Evolutionary conservation across 306 rosid genomes (phyloP), one percentile per base, ranked within the genome.

Genomic region (Vicia faba): DNA sequence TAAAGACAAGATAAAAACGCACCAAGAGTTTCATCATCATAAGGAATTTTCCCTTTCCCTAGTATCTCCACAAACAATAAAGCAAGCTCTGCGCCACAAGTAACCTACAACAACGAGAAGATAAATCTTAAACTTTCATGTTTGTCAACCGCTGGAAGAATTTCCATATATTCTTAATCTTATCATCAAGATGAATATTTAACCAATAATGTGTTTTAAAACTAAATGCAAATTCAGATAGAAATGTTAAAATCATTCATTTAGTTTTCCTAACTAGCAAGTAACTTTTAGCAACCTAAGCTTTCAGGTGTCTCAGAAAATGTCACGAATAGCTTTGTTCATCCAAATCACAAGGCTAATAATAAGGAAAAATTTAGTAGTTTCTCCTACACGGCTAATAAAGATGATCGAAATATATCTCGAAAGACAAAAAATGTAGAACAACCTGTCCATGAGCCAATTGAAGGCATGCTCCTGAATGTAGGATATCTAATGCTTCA

Each of bases 31-130:
- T 85, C 85, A 31, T 78, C 79, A 14, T 78, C 74, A 66, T 75
- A 95, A 73, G 91, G 89, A 72, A 86, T 50, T 76, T 80, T 85
- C 54, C 92, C 97, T 80, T 95, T 95, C 51, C 79, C 85, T 66
- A 95, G 87, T 46, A 85, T 86, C 66, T 90, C 99, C 71, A 95
- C 99, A 74, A 82, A 95, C 69, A 90, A 71, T 44, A 84, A 82
- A 79, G 99, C 95, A 74, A 95, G 89, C 78, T 95, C 99, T 56
- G 95, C 88, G 66, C 99, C 99, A 73, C 99, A 95, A 19, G 91
- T 90, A 78, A 95, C 84, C 99, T 95, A 83, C 48, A 55, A 68
- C 26, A 54, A 55, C 45, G 57, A 60, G 65, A 68, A 75, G 71
- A 61, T 28, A 61, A 16, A 50, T 43, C 41, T 55, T 72, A 50